A percentile compares a stretch with the other conserved stretches of the same genome.
Evolutionary conservation across 257 asterid species (phyloP).

Genomic region (Nicotiana sylvestris): DNA sequence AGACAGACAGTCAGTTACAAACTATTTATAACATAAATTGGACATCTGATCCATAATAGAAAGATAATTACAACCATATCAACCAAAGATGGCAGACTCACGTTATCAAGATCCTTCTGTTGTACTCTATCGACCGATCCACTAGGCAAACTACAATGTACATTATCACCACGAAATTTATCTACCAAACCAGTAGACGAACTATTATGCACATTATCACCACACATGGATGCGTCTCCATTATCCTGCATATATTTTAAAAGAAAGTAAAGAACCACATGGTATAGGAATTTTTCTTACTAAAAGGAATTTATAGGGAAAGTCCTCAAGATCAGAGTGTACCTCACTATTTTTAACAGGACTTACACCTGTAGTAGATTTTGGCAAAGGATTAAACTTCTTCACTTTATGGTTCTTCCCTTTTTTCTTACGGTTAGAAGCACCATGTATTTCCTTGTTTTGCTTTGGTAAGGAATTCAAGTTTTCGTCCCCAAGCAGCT

Average conservation of each 20-base stretch:
- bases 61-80: constrained; percentile 60
- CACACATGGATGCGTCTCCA: constrained; percentile 31
- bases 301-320: constrained; percentile 17
- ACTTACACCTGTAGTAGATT: constrained; percentile 43
- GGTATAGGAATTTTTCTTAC: constrained; percentile 14
- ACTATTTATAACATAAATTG: constrained; percentile 31
- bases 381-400: constrained; percentile 51
- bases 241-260: constrained; percentile 45
- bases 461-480: constrained; percentile 36
- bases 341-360: constrained; percentile 49
- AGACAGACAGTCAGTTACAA: constrained; percentile 54
- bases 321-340: constrained; percentile 20
- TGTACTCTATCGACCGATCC: constrained; percentile 27
- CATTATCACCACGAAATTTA: constrained; percentile 23
- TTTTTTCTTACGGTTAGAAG: constrained; percentile 65
- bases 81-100: constrained; percentile 37
- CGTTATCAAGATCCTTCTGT: constrained; percentile 42
- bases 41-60: constrained; percentile 30
- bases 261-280: neutral
- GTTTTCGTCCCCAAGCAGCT: constrained; percentile 73
- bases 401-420: constrained; percentile 56
- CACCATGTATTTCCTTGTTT: constrained; percentile 51
- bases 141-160: constrained; percentile 34
- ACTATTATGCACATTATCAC: constrained; percentile 9
- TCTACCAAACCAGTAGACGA: neutral